A percentile compares a stretch with the other conserved stretches of the same genome.
phyloP scores from a whole-genome alignment of 75 land plant species.

The Larix kaempferi region DNA sequence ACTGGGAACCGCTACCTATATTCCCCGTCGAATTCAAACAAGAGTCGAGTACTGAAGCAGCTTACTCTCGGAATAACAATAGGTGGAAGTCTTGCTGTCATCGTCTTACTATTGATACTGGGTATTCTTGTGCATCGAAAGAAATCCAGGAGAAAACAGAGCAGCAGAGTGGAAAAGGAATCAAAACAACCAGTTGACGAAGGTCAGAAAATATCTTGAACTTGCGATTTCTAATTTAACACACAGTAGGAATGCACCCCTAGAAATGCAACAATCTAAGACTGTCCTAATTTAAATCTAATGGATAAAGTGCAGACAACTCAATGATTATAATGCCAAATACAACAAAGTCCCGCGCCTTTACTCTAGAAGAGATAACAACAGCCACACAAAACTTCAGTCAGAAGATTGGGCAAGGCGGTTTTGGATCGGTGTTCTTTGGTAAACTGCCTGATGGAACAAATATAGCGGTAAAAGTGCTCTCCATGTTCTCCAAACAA shows the following conservation, averaged over 20 bases:
- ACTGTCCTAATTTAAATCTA: too few relatives aligned
- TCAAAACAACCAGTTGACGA: too few relatives aligned
- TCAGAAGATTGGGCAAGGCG: not conserved
- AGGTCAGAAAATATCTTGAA: too few relatives aligned
- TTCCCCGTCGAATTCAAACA: not conserved
- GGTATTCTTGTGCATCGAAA: too few relatives aligned
- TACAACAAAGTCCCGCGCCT: not conserved
- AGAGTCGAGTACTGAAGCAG: not conserved
- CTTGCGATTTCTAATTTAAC: too few relatives aligned
- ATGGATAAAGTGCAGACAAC: not conserved
- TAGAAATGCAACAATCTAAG: too few relatives aligned
- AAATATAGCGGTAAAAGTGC: constrained; percentile 34
- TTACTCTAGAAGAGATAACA: not conserved
- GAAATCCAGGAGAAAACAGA: not conserved
- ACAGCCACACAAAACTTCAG: not conserved
- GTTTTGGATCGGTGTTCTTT: not conserved
- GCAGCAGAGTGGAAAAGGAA: not conserved
- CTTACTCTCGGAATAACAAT: not conserved
- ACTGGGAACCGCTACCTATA: too few relatives aligned
- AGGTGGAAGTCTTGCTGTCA: too few relatives aligned
- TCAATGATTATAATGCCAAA: not conserved
- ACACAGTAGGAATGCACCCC: too few relatives aligned
- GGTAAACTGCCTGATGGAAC: constrained; percentile 24
- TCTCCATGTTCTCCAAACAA: constrained; percentile 25
- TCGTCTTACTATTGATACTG: not conserved